A percentile compares a stretch with the other conserved stretches of the same genome.
These are phyloP conservation scores for Vitis hybrid DNA, from an alignment of 177 flowering plant genomes.

Conservation along the genomic window DNA sequence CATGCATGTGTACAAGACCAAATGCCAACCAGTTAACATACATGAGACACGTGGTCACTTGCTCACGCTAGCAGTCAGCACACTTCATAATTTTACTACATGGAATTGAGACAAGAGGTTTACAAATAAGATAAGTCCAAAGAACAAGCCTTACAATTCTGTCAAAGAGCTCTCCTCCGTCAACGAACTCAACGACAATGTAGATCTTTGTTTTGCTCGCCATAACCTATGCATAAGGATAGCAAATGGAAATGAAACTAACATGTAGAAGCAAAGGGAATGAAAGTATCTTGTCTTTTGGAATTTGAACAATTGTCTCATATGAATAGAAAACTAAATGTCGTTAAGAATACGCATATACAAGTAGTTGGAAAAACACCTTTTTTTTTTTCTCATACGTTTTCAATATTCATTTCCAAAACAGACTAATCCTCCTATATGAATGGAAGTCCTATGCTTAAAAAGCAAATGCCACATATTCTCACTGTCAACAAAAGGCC, in stretches of 20 bases:
- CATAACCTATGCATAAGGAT: conserved; percentile 58
- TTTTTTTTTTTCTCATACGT: no score
- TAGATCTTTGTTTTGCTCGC: conserved; percentile 93
- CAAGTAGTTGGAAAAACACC: background rate
- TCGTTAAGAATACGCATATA: background rate
- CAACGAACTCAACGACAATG: conserved; percentile 80
- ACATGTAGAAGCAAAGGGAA: background rate
- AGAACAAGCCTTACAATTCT: conserved; percentile 60
- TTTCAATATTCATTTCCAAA: no score
- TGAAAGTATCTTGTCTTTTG: background rate
- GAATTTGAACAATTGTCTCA: no score
- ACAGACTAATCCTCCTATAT: no score
- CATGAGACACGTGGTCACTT: background rate
- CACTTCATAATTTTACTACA: background rate
- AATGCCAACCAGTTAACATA: background rate
- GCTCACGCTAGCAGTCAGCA: background rate
- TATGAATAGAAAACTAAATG: background rate
- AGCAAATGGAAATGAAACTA: background rate
- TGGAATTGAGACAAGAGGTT: background rate
- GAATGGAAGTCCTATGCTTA: no score
- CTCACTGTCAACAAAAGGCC: no score
- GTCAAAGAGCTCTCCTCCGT: conserved; percentile 92
- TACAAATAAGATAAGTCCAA: background rate
- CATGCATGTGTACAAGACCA: background rate
- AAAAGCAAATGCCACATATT: no score